phyloP scores from a whole-genome alignment of 139 green algal species.

The Chara braunii region DNA sequence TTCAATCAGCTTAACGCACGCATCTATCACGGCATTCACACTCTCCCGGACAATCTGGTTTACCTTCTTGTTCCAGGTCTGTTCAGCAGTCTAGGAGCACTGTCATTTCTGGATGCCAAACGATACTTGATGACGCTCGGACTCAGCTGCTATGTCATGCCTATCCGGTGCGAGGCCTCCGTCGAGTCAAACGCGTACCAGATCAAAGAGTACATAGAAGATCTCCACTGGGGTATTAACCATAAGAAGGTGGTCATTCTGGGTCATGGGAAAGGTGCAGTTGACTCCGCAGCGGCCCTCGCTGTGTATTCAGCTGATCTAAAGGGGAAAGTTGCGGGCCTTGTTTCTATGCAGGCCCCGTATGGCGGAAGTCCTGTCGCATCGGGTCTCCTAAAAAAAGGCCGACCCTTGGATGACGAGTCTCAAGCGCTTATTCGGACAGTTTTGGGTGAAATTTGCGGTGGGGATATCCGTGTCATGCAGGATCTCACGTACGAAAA shows the following conservation, averaged over 20 bases:
- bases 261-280: slow-evolving; percentile 40
- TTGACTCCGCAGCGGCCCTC: slow-evolving; percentile 36
- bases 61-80: slow-evolving; percentile 14
- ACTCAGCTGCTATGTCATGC: slow-evolving; percentile 24
- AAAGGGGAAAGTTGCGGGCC: slow-evolving; percentile 9
- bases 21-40: too few relatives aligned
- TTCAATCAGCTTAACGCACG: too few relatives aligned
- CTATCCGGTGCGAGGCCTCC: slow-evolving; percentile 27
- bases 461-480: slow-evolving; percentile 21
- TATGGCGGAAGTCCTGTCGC: slow-evolving; percentile 35
- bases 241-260: slow-evolving; percentile 37
- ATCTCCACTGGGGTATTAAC: slow-evolving; percentile 25
- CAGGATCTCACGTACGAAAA: slow-evolving; percentile 33
- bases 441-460: too few relatives aligned
- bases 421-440: too few relatives aligned
- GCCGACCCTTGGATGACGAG: too few relatives aligned
- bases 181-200: slow-evolving; percentile 26
- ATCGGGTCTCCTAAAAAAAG: slow-evolving; percentile 24
- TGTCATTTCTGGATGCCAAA: slow-evolving; percentile 30
- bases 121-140: slow-evolving; percentile 23
- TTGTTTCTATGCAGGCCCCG: slow-evolving; percentile 35
- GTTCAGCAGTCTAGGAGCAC: slow-evolving; percentile 31
- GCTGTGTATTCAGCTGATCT: slow-evolving; percentile 14
- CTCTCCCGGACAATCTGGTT: neutral
- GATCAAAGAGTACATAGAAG: slow-evolving; percentile 33